phyloP scores from a whole-genome alignment of 306 rosid genomes.

The Casuarina cunninghamiana region DNA sequence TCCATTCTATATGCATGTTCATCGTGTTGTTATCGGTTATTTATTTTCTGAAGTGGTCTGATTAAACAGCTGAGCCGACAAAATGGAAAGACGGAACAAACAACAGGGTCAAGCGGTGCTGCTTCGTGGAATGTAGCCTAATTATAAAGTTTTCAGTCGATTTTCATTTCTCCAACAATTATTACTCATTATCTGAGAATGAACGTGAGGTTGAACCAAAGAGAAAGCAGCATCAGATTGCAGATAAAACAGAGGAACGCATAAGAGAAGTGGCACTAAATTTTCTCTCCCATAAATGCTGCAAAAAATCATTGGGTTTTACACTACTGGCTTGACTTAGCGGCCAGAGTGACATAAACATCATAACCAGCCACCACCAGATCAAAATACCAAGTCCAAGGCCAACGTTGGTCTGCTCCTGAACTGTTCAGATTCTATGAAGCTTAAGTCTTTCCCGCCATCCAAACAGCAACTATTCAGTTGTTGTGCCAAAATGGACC shows the following conservation, averaged over 20 bases:
- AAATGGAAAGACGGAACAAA: neutral
- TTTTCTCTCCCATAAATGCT: neutral
- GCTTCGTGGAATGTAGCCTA: neutral
- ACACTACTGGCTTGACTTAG: neutral
- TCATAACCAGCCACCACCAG: neutral
- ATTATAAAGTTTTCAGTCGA: neutral
- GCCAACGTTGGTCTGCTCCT: neutral
- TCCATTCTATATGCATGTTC: too few species aligned
- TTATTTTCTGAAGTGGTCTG: too few species aligned
- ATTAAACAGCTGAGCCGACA: too few species aligned
- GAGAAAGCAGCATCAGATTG: neutral
- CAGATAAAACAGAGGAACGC: neutral
- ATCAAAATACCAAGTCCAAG: neutral
- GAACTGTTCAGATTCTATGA: neutral
- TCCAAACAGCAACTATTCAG: neutral
- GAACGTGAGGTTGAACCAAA: neutral
- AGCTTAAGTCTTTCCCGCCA: neutral
- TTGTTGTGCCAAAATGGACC: neutral
- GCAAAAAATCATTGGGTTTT: neutral
- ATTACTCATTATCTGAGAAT: too few species aligned
- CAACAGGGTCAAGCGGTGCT: neutral
- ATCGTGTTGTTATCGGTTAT: too few species aligned
- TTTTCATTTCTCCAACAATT: neutral
- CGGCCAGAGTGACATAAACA: neutral
- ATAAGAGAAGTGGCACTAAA: neutral